Base-by-base conservation (phyloP, 129 eudicot genomes). In the Helichrysum umbraculigerum region DNA sequence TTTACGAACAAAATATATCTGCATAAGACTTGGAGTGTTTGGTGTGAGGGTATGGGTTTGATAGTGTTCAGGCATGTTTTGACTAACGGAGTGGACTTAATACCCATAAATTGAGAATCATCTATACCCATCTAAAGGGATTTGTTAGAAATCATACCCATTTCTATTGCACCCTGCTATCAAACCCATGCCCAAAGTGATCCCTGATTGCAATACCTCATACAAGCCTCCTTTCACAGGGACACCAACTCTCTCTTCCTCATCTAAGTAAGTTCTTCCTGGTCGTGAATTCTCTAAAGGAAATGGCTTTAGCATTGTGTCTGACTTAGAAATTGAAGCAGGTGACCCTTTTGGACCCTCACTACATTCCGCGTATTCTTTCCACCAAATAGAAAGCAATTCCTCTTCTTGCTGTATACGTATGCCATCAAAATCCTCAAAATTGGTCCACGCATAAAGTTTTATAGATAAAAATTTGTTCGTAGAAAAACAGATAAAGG, bases 221-320 rank as follows among this genome's bases (percentile, higher is more conserved):
- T 94, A 89, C 60, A 94, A 81, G 62, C 99, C 99, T 81, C 99
- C 99, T 85, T 94, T 94, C 47, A 94, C 99, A 71, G 99, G 97
- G 76, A 94, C 97, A 62, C 99, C 97, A 61, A 94, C 96, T 83
- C 97, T 86, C 73, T 94, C 97, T 82, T 94, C 97, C 67, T 89
- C 99, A 74, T 67, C 66, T 66, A 72, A 63, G 70, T 44, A 73
- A 10, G 83, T 77, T 65, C 80, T 68, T 73, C 70, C 32, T 59
- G 86, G 33, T 81, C 72, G 52, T 47, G 78, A 63, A 61, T 56
- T 77, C 44, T 85, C 91, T 63, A 66, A 32, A 30, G 87, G 70
- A 21, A 73, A 70, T 60, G 85, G 78, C 70, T 77, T 77, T 64
- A 74, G 67, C 59, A 33, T 77, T 14, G 80, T 66, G 47, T 78